Base-by-base conservation (phyloP, 2,329 filamentous ascomycete species). In the Incumbomyces lentus region DNA sequence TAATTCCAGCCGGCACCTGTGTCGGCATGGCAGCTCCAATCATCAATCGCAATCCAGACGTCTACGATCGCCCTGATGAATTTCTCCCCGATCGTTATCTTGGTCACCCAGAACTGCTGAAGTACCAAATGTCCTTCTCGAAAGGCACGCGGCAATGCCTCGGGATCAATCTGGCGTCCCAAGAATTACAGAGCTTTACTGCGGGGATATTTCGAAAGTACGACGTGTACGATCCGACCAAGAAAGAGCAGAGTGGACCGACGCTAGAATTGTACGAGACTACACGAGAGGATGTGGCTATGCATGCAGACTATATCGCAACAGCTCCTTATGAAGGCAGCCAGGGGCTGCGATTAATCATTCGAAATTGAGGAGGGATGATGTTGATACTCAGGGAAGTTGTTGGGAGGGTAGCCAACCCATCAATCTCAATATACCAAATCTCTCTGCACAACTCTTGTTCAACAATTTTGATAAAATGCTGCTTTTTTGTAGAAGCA, bases 11-110 rank as follows among this genome's bases (percentile, higher is more conserved):
- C 16, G 51, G 51, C 13, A 59, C 56, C 2, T 55, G 51, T 12
- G 53, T 61, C 2, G 48, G 53, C 31, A 58, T 59, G 52, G 52
- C 49, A 2, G 49, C 48, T 8, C 32, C 51, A 5, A 51, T 59
- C 39, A 42, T 56, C 18, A 57, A 59, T 41, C 48, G 50, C 41
- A 51, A 66, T 33, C 40, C 55, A 2, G 36, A 45, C 3, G 60
- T 67, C 22, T 70, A 69, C 55, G 64, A 64, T 0, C 45, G 63
- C 12, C 58, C 61, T 2, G 46, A 53, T 13, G 30, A 43, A 0
- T 70, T 66, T 44, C 55, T 63, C 2, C 67, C 68, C 0, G 64
- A 69, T 46, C 62, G 68, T 29, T 71, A 68, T 67, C 55, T 8
- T 52, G 57, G 2, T 53, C 59, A 17, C 61, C 63, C 3, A 2